Conservation (phyloP, 768 basidiomycete genomes). For the Boletus fagicola region DNA sequence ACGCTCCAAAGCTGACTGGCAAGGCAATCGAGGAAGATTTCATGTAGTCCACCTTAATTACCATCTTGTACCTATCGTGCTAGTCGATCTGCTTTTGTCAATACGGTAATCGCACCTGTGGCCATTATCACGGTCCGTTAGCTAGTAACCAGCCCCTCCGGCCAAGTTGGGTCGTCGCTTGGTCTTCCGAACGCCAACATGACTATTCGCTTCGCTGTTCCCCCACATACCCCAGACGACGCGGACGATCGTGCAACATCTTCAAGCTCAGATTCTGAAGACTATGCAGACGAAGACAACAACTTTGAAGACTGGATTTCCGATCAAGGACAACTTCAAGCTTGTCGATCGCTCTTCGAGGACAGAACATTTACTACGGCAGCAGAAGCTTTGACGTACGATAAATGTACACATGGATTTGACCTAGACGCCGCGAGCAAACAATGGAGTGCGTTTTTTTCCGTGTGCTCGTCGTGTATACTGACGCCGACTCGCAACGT, state of each 20-base stretch:
- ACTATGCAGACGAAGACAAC: constrained; percentile 46
- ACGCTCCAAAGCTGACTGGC: constrained; percentile 53
- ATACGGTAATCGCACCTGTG: neutral
- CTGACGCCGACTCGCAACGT: neutral
- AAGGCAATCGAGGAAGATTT: constrained; percentile 86
- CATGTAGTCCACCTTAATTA: constrained; percentile 51
- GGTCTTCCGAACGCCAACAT: constrained; percentile 15
- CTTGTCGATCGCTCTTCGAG: constrained; percentile 77
- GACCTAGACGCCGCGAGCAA: constrained; percentile 53
- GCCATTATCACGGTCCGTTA: neutral
- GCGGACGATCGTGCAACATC: constrained; percentile 12
- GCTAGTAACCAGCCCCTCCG: neutral
- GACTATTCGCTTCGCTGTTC: constrained; percentile 31
- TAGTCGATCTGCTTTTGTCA: neutral
- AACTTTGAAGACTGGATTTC: constrained; percentile 82
- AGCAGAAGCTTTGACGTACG: constrained; percentile 58
- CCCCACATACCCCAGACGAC: constrained; percentile 5
- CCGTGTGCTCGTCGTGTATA: neutral
- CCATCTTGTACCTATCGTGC: neutral
- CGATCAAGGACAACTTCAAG: constrained; percentile 52
- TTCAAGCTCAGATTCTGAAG: constrained; percentile 27
- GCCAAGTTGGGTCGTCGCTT: neutral
- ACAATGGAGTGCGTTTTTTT: constrained; percentile 50
- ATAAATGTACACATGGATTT: constrained; percentile 58
- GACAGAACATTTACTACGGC: constrained; percentile 58